These are phyloP conservation scores for Volvox carteri DNA, from an alignment of 163 green algal species.

Conservation along the genomic window DNA sequence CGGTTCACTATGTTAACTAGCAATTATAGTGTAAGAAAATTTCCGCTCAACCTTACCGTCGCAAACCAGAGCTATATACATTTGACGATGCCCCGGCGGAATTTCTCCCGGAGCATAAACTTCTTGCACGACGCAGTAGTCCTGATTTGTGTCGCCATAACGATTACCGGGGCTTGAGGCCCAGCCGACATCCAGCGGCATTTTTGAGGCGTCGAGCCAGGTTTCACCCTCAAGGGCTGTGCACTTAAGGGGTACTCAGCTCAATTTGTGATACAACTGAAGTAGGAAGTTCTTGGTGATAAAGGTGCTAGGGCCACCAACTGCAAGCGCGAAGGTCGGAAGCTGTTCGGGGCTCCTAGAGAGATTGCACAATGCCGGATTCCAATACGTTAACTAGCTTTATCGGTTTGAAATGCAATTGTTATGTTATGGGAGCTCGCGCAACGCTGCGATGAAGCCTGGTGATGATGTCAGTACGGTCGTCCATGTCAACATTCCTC, in stretches of 20 bases:
- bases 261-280: no score
- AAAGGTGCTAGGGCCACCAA: no score
- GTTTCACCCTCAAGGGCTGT: background rate
- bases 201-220: conserved; percentile 13
- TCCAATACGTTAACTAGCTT: no score
- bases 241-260: no score
- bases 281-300: no score
- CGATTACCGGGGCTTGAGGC: conserved; percentile 61
- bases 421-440: background rate
- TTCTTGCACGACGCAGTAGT: conserved; percentile 62
- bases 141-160: conserved; percentile 80
- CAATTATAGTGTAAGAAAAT: background rate
- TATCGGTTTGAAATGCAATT: no score
- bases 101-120: conserved; percentile 49
- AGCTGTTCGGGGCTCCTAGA: background rate
- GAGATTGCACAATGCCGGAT: background rate
- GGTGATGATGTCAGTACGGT: conserved; percentile 9
- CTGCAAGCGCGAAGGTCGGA: background rate
- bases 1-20: background rate
- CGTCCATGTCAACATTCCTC: background rate
- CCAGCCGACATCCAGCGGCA: conserved; percentile 25
- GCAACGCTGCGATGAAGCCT: background rate
- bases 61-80: conserved; percentile 54
- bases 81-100: conserved; percentile 39
- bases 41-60: conserved; percentile 42